Base-by-base conservation (phyloP, 139 green algal genomes). In the Picochlorum sp. region DNA sequence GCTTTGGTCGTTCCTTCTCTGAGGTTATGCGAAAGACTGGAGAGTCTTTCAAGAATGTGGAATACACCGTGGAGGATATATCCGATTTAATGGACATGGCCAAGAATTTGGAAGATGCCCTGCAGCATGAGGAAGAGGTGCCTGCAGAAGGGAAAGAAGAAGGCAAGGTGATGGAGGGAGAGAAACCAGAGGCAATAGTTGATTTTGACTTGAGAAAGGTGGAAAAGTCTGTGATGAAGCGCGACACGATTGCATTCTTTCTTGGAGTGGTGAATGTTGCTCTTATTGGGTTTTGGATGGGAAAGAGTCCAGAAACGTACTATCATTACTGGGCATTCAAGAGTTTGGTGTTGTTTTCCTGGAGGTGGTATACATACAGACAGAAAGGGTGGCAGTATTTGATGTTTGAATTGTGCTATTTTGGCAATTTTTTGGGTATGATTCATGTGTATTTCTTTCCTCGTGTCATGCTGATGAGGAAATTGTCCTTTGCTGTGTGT, bases 371-470 rank as follows among this genome's bases (percentile, higher is more conserved):
- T n/a, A 21, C 69, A 20, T 91, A 88, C 63, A 70, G 55, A 4
- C 51, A 52, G 4, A 63, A 76, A 30, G 63, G 57, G 20, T 69
- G 50, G 54, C 70, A 80, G 52, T 82, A 78, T 66, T 73, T 84
- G 71, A 69, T 85, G 59, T 54, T 76, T 54, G 73, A 82, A 50
- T 86, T 86, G 49, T 89, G 82, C 66, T 91, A 94, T 71, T 77
- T 63, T 60, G 79, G 74, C 60, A 93, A 93, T 37, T 14, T 83
- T 6, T 49, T 95, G 59, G 68, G 86, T 26, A 51, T 90, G 38
- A 28, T 79, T 20, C 78, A 92, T 59, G 52, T 90, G 15, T 90
- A 79, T 77, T 51, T 82, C 18, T 49, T 68, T 18, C 86, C 83
- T 14, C 38, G 61, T 7, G 81, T 44, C 9, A 63, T 58, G 8